A percentile compares a stretch with the other conserved stretches of the same genome.
phyloP scores from a whole-genome alignment of 2,329 filamentous ascomycete genomes.

The Fusarium tupiense region DNA sequence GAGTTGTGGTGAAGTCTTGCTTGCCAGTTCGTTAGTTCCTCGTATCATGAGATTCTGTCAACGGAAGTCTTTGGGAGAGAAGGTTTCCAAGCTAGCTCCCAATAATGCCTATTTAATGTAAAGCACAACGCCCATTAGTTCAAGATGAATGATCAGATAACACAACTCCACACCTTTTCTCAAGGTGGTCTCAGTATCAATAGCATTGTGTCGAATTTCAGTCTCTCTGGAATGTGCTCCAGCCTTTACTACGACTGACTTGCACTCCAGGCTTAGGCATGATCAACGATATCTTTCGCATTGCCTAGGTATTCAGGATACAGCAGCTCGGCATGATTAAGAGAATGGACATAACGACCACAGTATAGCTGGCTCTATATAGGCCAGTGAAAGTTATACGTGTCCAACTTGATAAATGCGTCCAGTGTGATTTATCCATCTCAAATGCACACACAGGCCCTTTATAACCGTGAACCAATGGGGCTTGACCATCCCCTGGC shows the following conservation, averaged over 20 bases:
- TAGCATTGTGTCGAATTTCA: not conserved
- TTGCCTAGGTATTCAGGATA: not conserved
- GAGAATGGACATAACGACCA: not conserved
- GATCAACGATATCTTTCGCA: not conserved
- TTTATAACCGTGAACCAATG: slow-evolving; percentile 48
- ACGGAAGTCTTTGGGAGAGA: not conserved
- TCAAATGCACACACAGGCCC: slow-evolving; percentile 49
- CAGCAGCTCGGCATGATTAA: too few relatives aligned
- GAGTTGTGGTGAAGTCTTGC: not conserved
- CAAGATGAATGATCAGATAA: not conserved
- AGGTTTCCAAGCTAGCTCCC: not conserved
- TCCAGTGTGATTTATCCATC: slow-evolving; percentile 48
- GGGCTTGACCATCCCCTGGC: slow-evolving; percentile 3
- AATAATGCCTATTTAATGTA: not conserved
- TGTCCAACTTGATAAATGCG: not conserved
- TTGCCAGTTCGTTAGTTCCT: not conserved
- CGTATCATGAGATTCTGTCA: not conserved
- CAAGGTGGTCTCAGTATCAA: not conserved
- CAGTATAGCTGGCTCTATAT: not conserved
- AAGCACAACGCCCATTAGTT: not conserved
- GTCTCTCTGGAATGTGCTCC: not conserved
- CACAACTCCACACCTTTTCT: not conserved
- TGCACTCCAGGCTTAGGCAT: not conserved
- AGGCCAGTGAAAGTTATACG: not conserved
- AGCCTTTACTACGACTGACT: not conserved